These are phyloP conservation scores for Aspergillus fijiensis DNA, from an alignment of 2,329 filamentous ascomycete genomes.

Conservation along the genomic window DNA sequence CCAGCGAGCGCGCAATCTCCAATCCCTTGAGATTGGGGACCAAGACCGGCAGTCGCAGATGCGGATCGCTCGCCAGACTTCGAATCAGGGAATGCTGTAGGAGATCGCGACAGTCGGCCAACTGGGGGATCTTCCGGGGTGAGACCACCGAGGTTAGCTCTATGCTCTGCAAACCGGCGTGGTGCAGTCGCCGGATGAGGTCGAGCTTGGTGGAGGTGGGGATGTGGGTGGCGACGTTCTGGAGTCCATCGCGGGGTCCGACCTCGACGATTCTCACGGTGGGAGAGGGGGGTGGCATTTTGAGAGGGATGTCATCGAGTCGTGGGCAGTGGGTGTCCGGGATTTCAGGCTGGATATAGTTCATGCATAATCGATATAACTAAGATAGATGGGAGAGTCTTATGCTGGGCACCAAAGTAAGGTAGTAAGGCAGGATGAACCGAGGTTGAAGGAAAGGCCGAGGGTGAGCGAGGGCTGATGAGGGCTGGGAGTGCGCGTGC, in stretches of 20 bases:
- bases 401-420: too few species aligned
- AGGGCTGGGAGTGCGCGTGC: too few species aligned
- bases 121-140: conserved; percentile 82
- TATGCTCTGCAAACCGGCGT: conserved; percentile 69
- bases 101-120: conserved; percentile 42
- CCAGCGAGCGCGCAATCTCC: conserved; percentile 56
- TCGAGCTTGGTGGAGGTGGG: conserved; percentile 72
- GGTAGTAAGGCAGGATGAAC: too few species aligned
- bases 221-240: conserved; percentile 76
- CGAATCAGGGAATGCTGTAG: conserved; percentile 17
- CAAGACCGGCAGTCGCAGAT: conserved; percentile 38
- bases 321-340: not conserved
- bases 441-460: too few species aligned
- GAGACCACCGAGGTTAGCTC: conserved; percentile 81
- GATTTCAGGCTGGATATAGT: too few species aligned
- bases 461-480: too few species aligned
- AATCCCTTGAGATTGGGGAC: conserved; percentile 45
- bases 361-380: not conserved
- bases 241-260: conserved; percentile 79
- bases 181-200: conserved; percentile 67
- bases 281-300: not conserved
- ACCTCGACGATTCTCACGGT: conserved; percentile 71
- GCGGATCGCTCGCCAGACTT: conserved; percentile 55
- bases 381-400: too few species aligned
- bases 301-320: not conserved